A percentile compares a stretch with the other conserved stretches of the same genome.
Evolutionary conservation across 768 basidiomycete species (phyloP).

Genomic region (Lentinula raphanica): DNA sequence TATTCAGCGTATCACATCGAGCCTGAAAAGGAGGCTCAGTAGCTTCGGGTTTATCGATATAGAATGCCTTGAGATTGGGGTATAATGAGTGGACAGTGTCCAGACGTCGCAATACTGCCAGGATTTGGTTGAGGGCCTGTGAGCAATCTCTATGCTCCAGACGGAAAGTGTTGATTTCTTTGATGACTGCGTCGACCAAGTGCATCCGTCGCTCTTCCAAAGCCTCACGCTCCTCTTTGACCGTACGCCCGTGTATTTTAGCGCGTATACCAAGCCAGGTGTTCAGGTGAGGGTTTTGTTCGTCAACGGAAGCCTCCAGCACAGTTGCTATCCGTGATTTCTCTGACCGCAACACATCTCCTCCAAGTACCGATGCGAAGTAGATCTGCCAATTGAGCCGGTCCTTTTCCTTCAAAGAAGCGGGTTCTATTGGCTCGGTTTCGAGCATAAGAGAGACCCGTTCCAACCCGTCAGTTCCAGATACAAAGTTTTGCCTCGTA

Average conservation of each 20-base stretch:
- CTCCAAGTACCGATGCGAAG: conserved; percentile 87
- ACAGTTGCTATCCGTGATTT: conserved; percentile 87
- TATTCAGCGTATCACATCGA: conserved; percentile 84
- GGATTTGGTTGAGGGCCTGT: conserved; percentile 57
- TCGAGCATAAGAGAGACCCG: conserved; percentile 51
- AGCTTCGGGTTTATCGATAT: conserved; percentile 70
- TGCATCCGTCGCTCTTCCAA: conserved; percentile 81
- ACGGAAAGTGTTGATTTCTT: conserved; percentile 76
- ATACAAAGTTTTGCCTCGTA: conserved; percentile 34
- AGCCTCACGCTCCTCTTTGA: conserved; percentile 75
- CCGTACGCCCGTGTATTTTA: conserved; percentile 70
- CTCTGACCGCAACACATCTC: conserved; percentile 93
- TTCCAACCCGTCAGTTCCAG: conserved; percentile 42
- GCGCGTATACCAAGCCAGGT: conserved; percentile 92
- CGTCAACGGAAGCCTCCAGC: conserved; percentile 62
- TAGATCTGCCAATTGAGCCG: conserved; percentile 94
- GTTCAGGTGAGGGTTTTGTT: conserved; percentile 61
- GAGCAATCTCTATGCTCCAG: conserved; percentile 42
- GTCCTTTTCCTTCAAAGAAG: conserved; percentile 70
- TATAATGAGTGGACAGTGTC: conserved; percentile 85
- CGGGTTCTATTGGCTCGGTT: conserved; percentile 59
- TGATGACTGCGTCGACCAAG: conserved; percentile 76
- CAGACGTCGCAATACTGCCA: conserved; percentile 63
- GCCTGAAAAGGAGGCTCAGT: conserved; percentile 62
- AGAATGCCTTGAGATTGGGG: conserved; percentile 76